Base-by-base conservation (phyloP, 495 filamentous ascomycete genomes). In the Penicillium cinerascens region DNA sequence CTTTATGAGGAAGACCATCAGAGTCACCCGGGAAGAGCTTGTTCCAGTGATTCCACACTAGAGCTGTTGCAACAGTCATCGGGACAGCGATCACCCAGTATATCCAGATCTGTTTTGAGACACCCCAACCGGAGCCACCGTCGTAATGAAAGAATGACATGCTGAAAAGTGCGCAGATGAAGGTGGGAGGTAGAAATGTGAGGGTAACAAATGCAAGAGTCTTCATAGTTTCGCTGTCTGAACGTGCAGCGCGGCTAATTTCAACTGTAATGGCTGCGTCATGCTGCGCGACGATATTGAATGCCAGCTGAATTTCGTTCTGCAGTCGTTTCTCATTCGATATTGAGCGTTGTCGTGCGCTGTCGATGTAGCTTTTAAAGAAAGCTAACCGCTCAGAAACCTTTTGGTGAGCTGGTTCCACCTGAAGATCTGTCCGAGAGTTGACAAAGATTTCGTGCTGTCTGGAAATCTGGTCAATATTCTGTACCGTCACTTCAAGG, bases 231-330 rank as follows among this genome's bases (percentile, higher is more conserved):
- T 64, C 51, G 42, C 70, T 75, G 51, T 78, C 73, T 15, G 39
- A 36, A 42, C 67, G 64, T 17, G 70, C 61, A 0, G 71, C 71
- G 10, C 45, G 60, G 18, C 66, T 65, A 18, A 74, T 71, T 43
- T 69, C 44, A 16, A 75, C 58, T 1, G 65, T 59, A 9, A 65
- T 60, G 23, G 49, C 46, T 10, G 67, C 56, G 52, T 76, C 68
- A 36, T 67, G 56, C 46, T 71, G 72, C 7, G 73, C 61, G 22
- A 77, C 66, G 2, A 54, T 66, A 47, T 76, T 46, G 36, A 49
- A 61, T 8, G 66, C 60, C 21, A 78, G 69, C 36, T 72, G 62
- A 15, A 78, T 78, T 60, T 79, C 75, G 53, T 78, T 78, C 5
- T 54, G 53, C 13, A 75, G 39, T 39, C 73, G 52, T 45, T 67